Evolutionary conservation across 305 asterid genomes (phyloP).

Genomic region (Fraxinus velutina): DNA sequence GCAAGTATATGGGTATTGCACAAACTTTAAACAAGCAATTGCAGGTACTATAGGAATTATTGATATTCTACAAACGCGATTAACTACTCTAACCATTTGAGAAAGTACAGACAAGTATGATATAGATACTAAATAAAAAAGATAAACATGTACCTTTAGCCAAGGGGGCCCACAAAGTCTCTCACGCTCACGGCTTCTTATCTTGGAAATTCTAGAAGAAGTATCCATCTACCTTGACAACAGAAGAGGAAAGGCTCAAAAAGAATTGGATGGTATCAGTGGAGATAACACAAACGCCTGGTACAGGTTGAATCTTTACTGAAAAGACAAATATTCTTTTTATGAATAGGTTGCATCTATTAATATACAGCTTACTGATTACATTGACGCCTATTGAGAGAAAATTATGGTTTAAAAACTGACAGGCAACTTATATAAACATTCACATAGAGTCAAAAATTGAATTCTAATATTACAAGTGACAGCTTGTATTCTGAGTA

Average conservation of each 20-base stretch:
- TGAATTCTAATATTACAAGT: neutral
- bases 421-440: conserved; percentile 11
- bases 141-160: conserved; percentile 65
- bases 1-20: neutral
- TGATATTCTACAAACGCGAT: neutral
- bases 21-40: conserved; percentile 1
- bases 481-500: conserved; percentile 2
- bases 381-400: neutral
- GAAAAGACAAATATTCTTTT: conserved; percentile 16
- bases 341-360: neutral
- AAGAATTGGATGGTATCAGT: conserved; percentile 16
- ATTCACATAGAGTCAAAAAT: neutral
- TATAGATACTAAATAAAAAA: conserved; percentile 14
- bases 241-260: conserved; percentile 36
- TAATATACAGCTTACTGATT: conserved; percentile 2
- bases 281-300: conserved; percentile 2
- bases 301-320: conserved; percentile 13
- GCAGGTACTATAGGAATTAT: neutral
- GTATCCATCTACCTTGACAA: conserved; percentile 96
- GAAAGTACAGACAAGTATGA: neutral
- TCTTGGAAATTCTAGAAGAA: conserved; percentile 83
- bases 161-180: conserved; percentile 95
- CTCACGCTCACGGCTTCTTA: conserved; percentile 90
- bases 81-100: conserved; percentile 9
- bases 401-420: neutral